Conservation (phyloP, 306 rosid species). For the Fagus crenata region DNA sequence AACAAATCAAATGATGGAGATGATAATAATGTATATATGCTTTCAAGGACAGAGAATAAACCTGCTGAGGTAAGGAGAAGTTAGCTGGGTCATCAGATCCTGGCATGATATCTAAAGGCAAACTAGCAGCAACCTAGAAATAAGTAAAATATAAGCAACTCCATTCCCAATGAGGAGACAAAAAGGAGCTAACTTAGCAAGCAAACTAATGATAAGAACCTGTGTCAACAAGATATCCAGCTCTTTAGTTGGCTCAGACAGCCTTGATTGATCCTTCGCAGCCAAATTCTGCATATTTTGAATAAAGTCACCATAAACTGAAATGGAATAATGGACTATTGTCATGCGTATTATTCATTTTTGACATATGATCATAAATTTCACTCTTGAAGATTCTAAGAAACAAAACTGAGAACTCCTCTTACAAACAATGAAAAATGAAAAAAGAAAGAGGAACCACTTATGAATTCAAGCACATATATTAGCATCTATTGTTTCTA, state of each 20-base stretch:
- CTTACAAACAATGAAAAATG: not conserved
- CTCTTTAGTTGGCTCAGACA: slow-evolving; percentile 80
- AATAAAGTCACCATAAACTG: slow-evolving; percentile 20
- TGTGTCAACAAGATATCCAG: slow-evolving; percentile 84
- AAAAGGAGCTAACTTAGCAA: slow-evolving; percentile 8
- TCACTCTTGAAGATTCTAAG: slow-evolving; percentile 11
- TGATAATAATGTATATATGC: slow-evolving; percentile 8
- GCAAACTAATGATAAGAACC: slow-evolving; percentile 48
- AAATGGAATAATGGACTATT: not conserved
- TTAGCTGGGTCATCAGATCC: slow-evolving; percentile 88
- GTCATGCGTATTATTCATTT: not conserved
- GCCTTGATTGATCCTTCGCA: slow-evolving; percentile 70
- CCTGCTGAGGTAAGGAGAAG: slow-evolving; percentile 94
- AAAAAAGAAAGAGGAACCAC: not conserved
- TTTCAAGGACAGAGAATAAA: slow-evolving; percentile 36
- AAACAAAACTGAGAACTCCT: slow-evolving; percentile 11
- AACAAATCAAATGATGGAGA: slow-evolving; percentile 27
- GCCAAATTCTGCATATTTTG: slow-evolving; percentile 61
- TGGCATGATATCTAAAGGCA: slow-evolving; percentile 95
- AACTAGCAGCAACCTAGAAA: slow-evolving; percentile 71
- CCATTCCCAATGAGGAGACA: slow-evolving; percentile 15
- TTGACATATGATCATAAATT: not conserved
- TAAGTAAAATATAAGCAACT: slow-evolving; percentile 33
- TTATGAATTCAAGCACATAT: slow-evolving; percentile 7
- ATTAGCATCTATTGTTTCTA: slow-evolving; percentile 7